A percentile compares a stretch with the other conserved stretches of the same genome.
Evolutionary conservation across 208 protist species (phyloP).

Genomic region (Leishmania braziliensis): DNA sequence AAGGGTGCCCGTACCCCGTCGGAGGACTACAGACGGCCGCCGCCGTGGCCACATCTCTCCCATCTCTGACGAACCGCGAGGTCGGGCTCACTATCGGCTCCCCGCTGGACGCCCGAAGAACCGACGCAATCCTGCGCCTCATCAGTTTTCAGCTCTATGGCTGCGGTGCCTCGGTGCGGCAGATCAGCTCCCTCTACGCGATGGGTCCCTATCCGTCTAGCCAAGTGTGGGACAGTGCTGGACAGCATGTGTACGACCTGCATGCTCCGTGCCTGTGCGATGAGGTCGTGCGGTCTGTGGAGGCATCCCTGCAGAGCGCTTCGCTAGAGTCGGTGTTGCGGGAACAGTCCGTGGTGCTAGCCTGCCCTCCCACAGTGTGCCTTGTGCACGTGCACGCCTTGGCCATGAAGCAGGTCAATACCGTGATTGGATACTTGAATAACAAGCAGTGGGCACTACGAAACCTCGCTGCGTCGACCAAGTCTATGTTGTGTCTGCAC

Average conservation of each 20-base stretch:
- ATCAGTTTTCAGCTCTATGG: conserved; percentile 62
- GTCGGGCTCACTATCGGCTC: conserved; percentile 48
- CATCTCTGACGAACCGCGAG: conserved; percentile 25
- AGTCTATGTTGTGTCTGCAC: conserved; percentile 30
- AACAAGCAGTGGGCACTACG: conserved; percentile 51
- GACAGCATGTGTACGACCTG: conserved; percentile 35
- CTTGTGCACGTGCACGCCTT: conserved; percentile 42
- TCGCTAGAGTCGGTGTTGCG: conserved; percentile 23
- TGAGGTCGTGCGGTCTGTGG: conserved; percentile 37
- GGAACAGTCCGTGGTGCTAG: conserved; percentile 23
- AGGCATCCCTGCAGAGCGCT: conserved; percentile 22
- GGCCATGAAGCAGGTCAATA: conserved; percentile 36
- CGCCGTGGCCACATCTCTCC: conserved; percentile 20
- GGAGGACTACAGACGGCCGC: conserved; percentile 31
- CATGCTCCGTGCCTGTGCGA: conserved; percentile 29
- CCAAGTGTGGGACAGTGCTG: conserved; percentile 29
- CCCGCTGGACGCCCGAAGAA: conserved; percentile 22
- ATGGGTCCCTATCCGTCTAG: conserved; percentile 31
- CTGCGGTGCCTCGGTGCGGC: conserved; percentile 26
- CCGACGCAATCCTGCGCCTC: conserved; percentile 31
- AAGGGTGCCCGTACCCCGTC: conserved; percentile 36
- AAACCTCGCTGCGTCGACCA: conserved; percentile 24
- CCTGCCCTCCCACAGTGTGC: conserved; percentile 14
- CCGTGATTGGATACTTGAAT: conserved; percentile 31
- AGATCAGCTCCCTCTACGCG: conserved; percentile 47